phyloP scores from a whole-genome alignment of 768 basidiomycete genomes.

The Suillus discolor region DNA sequence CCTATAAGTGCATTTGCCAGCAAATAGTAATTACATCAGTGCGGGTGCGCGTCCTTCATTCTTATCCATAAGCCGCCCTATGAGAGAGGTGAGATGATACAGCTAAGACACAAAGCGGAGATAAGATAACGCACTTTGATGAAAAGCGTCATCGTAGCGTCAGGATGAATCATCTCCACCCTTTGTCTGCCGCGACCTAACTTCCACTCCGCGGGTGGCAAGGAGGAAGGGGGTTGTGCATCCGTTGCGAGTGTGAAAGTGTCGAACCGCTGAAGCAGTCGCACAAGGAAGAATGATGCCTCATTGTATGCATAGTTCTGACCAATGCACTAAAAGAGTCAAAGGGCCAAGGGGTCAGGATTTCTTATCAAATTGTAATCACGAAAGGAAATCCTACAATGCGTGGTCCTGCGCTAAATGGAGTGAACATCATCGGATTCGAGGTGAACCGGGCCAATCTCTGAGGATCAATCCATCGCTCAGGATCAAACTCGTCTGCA shows the following conservation, averaged over 20 bases:
- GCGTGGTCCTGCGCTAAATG: slow-evolving; percentile 74
- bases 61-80: slow-evolving; percentile 66
- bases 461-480: slow-evolving; percentile 70
- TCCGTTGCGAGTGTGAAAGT: slow-evolving; percentile 61
- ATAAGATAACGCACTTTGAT: slow-evolving; percentile 51
- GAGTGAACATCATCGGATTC: slow-evolving; percentile 71
- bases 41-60: slow-evolving; percentile 34
- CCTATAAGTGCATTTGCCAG: neutral
- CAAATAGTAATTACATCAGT: slow-evolving; percentile 14
- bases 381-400: slow-evolving; percentile 36
- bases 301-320: slow-evolving; percentile 80
- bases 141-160: slow-evolving; percentile 63
- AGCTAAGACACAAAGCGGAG: slow-evolving; percentile 8
- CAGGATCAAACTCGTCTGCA: slow-evolving; percentile 77
- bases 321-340: slow-evolving; percentile 56
- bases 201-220: slow-evolving; percentile 63
- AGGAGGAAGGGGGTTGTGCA: slow-evolving; percentile 60
- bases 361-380: neutral
- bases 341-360: slow-evolving; percentile 9
- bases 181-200: slow-evolving; percentile 45
- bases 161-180: slow-evolving; percentile 63
- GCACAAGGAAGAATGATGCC: slow-evolving; percentile 70
- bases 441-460: slow-evolving; percentile 51
- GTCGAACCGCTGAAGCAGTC: slow-evolving; percentile 66
- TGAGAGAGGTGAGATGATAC: slow-evolving; percentile 9